Base-by-base conservation (phyloP, 805 yeast genomes). In the Wickerhamomyces kurtzmanii region DNA sequence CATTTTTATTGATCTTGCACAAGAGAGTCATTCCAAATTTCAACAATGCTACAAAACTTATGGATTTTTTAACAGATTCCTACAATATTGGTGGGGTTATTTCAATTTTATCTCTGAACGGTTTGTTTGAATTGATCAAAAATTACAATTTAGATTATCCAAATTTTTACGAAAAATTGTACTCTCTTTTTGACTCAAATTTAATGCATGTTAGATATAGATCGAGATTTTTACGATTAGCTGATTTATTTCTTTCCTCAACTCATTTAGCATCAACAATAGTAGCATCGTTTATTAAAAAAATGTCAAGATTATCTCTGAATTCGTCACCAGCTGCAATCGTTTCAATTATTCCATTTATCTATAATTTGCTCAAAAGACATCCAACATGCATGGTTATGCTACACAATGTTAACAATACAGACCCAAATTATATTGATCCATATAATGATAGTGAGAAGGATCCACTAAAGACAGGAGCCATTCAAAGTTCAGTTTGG, bases 361-460 rank as follows among this genome's bases (percentile, higher is more conserved):
- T 86, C 9, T 89, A 89, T 58, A 89, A 89, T 51, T 65, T 86
- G 37, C 54, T 91, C 44, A 89, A 84, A 49, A 74, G 84, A 43
- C 98, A 91, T 55, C 96, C 96, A 24, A 74, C 87, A 5, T 87
- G 96, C 62, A 89, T 87, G 94, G 60, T 79, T 15, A 61, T 89
- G 68, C 65, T 89, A 23, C 97, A 91, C 45, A 59, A 38, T 32
- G 48, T 31, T 1, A 30, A 36, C 5, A 43, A 44, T 8, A 30
- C 34, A 1, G 48, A 49, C 5, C 39, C 37, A 5, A 49, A 49
- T 4, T 70, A 62, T 30, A 34, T 32, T 0, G 97, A 91, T 49
- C 80, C 94, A 5, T 89, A 69, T 47, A 61, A 79, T 37, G 55
- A 61, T 19, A 34, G 50, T 1, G 94, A 83, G 43, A 30, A 36